Base-by-base conservation (phyloP, 257 asterid genomes). In the Solanum ahanhuiri region DNA sequence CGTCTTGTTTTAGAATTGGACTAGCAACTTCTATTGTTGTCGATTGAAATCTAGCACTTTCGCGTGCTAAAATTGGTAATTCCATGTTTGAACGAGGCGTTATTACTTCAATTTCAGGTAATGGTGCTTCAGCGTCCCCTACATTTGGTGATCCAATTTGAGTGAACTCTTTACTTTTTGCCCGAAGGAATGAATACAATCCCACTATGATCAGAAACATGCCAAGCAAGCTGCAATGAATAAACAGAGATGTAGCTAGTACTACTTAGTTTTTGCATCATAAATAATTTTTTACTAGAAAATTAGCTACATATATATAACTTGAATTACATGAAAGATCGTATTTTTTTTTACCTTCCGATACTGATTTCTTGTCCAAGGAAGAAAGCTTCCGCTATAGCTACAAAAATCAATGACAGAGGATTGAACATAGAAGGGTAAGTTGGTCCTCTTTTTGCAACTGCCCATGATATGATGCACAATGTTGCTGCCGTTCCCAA, bases 381-480 rank as follows among this genome's bases (percentile, higher is more conserved):
- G 48, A 90, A 87, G 48, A 91, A 23, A 17, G 93, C 90, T 89
- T 95, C 98, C 2, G 83, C 3, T 6, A 92, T 48, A 12, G 95
- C 90, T 9, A 93, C 87, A 12, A 88, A 81, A 76, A 95, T 88
- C 4, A 93, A 88, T 0, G 93, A 77, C 35, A 93, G n/a, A 33
- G 98, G 97, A 77, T 93, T 95, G 88, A 93, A 95, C 94, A 95
- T 93, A 2, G 98, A 90, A 18, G 96, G 95, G 64, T 95, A 95
- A 2, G 96, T 92, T 2, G 97, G 96, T 39, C 97, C 98, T 57
- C 83, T 89, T 86, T 88, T 70, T 34, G 92, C 4, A 11, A 95
- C 83, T 58, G 92, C 90, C 94, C 91, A 89, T 48, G 94, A 91
- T 7, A 93, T 41, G 81, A 93, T 41, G 85, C 90, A 89, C 85